Conservation (phyloP, 306 rosid species). For the Begonia masoniana region DNA sequence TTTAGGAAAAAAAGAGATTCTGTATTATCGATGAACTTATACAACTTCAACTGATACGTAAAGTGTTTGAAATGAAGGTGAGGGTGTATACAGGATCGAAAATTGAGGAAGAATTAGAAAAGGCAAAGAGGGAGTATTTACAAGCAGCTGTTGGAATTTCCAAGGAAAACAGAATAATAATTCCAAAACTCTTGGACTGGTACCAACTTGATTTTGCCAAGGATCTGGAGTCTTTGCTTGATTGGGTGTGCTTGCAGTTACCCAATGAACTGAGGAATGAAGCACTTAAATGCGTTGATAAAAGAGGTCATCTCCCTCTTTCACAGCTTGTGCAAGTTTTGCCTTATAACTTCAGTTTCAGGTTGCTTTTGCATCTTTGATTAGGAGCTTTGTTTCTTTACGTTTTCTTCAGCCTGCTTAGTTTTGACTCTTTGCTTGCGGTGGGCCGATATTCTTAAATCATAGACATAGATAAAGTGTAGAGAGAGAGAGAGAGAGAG, state of each 20-base stretch:
- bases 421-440: too few relatives aligned
- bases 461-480: too few relatives aligned
- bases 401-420: neutral
- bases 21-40: too few relatives aligned
- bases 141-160: slow-evolving; percentile 66
- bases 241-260: slow-evolving; percentile 77
- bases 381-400: neutral
- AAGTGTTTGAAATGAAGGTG: slow-evolving; percentile 38
- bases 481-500: too few relatives aligned
- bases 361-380: slow-evolving; percentile 54
- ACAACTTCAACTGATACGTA: too few relatives aligned
- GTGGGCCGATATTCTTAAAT: too few relatives aligned
- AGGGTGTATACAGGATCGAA: slow-evolving; percentile 61
- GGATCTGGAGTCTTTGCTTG: slow-evolving; percentile 69
- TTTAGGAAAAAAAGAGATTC: too few relatives aligned
- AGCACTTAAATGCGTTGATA: slow-evolving; percentile 55
- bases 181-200: slow-evolving; percentile 86
- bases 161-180: slow-evolving; percentile 37
- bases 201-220: slow-evolving; percentile 81
- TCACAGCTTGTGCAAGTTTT: slow-evolving; percentile 49
- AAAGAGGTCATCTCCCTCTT: slow-evolving; percentile 37
- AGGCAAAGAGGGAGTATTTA: slow-evolving; percentile 68
- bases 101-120: slow-evolving; percentile 66
- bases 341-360: slow-evolving; percentile 75
- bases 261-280: slow-evolving; percentile 51